Evolutionary conservation across 2,329 filamentous ascomycete species (phyloP).

Genomic region (Tolypocladium nubicola): DNA sequence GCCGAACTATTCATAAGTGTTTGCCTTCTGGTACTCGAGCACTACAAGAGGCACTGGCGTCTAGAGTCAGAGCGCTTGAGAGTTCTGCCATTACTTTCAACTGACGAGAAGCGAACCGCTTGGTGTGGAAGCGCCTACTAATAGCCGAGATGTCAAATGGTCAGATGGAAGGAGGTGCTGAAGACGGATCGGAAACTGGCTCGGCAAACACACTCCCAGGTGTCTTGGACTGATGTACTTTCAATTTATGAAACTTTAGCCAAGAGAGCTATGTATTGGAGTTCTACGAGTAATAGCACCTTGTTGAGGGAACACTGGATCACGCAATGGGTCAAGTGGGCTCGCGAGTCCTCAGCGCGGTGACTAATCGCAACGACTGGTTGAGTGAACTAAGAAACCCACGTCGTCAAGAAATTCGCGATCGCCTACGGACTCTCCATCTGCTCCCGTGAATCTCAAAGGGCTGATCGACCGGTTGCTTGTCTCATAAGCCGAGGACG

Average conservation of each 20-base stretch:
- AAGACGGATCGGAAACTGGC: background rate
- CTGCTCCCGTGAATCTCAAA: background rate
- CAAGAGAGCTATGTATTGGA: background rate
- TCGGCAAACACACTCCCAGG: background rate
- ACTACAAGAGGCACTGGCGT: no score
- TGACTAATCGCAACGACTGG: conserved; percentile 6
- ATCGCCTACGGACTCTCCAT: background rate
- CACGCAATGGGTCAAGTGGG: background rate
- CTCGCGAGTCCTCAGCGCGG: background rate
- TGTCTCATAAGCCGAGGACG: background rate
- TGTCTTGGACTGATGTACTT: background rate
- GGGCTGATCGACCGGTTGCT: background rate
- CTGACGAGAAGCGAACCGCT: no score
- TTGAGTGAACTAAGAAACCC: conserved; percentile 2
- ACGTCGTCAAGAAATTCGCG: background rate
- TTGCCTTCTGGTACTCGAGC: no score
- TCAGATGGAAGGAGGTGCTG: no score
- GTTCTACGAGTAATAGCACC: background rate
- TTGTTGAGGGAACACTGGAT: background rate
- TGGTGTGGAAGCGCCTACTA: no score
- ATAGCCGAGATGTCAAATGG: no score
- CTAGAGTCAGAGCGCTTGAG: no score
- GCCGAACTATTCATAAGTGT: no score
- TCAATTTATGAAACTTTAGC: background rate
- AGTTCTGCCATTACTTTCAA: no score